Percentiles rank a stretch among this genome's conserved stretches.
These are phyloP conservation scores for Miamiensis avidus DNA, from an alignment of 169 alveolate genomes.

Conservation along the genomic window DNA sequence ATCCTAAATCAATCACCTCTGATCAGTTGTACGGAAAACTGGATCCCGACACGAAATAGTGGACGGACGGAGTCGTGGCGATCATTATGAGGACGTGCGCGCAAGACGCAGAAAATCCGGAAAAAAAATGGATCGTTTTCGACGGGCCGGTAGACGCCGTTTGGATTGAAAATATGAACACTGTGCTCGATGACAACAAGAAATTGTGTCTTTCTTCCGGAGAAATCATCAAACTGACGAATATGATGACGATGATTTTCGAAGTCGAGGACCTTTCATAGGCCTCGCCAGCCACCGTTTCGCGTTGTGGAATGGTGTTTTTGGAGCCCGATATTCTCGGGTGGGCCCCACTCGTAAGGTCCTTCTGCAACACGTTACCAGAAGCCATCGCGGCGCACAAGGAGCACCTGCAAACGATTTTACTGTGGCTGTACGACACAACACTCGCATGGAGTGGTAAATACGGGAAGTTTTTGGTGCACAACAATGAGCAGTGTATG, in stretches of 20 bases:
- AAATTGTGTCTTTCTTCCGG: constrained; percentile 91
- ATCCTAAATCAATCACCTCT: constrained; percentile 79
- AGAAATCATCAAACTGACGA: constrained; percentile 89
- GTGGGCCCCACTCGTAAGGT: constrained; percentile 81
- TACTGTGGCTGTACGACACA: constrained; percentile 14
- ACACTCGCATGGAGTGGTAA: constrained; percentile 26
- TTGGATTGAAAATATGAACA: constrained; percentile 96
- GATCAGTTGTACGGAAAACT: constrained; percentile 90
- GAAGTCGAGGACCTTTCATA: constrained; percentile 86
- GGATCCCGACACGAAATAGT: constrained; percentile 89
- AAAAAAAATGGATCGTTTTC: constrained; percentile 91
- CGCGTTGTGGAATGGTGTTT: constrained; percentile 90
- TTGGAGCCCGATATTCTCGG: constrained; percentile 84
- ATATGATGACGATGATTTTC: constrained; percentile 84
- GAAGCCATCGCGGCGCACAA: constrained; percentile 43
- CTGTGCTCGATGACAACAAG: constrained; percentile 94
- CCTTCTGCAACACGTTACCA: constrained; percentile 51
- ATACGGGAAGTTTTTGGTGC: constrained; percentile 33
- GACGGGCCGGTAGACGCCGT: constrained; percentile 97
- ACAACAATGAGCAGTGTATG: constrained; percentile 28
- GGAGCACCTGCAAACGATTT: constrained; percentile 40
- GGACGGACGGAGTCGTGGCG: constrained; percentile 90
- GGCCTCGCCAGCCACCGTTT: constrained; percentile 91
- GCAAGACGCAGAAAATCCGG: constrained; percentile 71
- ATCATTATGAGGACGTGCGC: constrained; percentile 81